A percentile compares a stretch with the other conserved stretches of the same genome.
Evolutionary conservation across 2,329 filamentous ascomycete genomes (phyloP).

Genomic region (Periconia macrospinosa): DNA sequence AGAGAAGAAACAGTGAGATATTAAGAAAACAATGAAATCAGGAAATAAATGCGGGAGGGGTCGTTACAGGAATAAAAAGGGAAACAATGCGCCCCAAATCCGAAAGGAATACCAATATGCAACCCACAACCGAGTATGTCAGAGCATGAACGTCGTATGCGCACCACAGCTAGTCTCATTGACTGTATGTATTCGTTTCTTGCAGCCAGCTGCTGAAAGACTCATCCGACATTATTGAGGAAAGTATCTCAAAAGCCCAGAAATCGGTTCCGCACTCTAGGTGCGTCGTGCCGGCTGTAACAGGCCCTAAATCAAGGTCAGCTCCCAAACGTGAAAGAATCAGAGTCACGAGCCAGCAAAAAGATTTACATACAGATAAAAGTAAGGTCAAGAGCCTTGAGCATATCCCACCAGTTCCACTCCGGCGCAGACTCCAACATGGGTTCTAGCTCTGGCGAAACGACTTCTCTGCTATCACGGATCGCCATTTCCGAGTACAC

Average conservation of each 20-base stretch:
- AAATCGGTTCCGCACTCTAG: constrained; percentile 20
- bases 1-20: too few species aligned
- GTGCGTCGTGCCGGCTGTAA: constrained; percentile 13
- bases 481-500: constrained; percentile 13
- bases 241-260: constrained; percentile 22
- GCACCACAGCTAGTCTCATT: constrained; percentile 14
- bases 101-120: too few species aligned
- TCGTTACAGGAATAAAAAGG: too few species aligned
- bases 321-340: too few species aligned
- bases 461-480: not conserved
- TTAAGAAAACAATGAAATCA: too few species aligned
- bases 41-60: too few species aligned
- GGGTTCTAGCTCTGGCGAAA: not conserved
- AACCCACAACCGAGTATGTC: not conserved
- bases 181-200: not conserved
- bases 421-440: constrained; percentile 17
- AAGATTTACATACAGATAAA: constrained; percentile 19
- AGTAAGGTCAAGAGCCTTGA: constrained; percentile 16
- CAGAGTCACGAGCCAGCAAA: not conserved
- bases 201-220: constrained; percentile 13
- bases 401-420: constrained; percentile 31
- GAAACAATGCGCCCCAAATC: too few species aligned
- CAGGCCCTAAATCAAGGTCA: constrained; percentile 2
- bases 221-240: constrained; percentile 20
- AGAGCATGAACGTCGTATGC: not conserved